Percentiles rank a stretch among this genome's conserved stretches.
These are phyloP conservation scores for Angophora floribunda DNA, from an alignment of 345 rosid genomes.

Conservation along the genomic window DNA sequence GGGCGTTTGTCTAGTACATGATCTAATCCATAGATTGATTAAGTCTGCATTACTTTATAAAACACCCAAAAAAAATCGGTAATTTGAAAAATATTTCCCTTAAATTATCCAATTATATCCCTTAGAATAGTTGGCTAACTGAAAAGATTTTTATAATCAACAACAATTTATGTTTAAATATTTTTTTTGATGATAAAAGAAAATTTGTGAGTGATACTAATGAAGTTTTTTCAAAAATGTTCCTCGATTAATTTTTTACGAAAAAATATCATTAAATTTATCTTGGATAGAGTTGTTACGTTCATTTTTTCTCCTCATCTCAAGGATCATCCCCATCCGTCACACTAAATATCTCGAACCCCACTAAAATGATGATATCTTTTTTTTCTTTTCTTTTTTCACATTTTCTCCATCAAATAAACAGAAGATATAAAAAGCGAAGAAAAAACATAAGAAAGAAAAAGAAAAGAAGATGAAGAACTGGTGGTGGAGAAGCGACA, in stretches of 20 bases:
- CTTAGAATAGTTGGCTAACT: background rate
- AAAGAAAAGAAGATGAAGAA: slow-evolving; percentile 30
- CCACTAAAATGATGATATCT: background rate
- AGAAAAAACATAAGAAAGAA: background rate
- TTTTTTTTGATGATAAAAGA: background rate
- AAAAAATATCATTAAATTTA: background rate
- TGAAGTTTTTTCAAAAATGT: background rate
- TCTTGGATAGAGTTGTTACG: background rate
- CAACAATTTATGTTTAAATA: background rate
- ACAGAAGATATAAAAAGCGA: background rate
- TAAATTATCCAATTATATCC: background rate
- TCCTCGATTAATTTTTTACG: background rate
- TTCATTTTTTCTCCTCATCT: background rate
- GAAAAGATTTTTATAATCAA: background rate
- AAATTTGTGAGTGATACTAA: accelerated
- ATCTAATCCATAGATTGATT: background rate
- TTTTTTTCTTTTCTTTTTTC: background rate
- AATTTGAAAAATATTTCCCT: background rate
- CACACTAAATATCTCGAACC: background rate
- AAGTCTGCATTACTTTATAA: too few relatives aligned
- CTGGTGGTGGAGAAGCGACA: slow-evolving; percentile 39
- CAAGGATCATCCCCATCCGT: background rate
- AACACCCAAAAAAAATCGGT: background rate
- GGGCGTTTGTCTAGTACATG: too few relatives aligned
- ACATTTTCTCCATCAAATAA: background rate